These are phyloP conservation scores for Pleurotus tuoliensis DNA, from an alignment of 768 basidiomycete genomes.

Conservation along the genomic window DNA sequence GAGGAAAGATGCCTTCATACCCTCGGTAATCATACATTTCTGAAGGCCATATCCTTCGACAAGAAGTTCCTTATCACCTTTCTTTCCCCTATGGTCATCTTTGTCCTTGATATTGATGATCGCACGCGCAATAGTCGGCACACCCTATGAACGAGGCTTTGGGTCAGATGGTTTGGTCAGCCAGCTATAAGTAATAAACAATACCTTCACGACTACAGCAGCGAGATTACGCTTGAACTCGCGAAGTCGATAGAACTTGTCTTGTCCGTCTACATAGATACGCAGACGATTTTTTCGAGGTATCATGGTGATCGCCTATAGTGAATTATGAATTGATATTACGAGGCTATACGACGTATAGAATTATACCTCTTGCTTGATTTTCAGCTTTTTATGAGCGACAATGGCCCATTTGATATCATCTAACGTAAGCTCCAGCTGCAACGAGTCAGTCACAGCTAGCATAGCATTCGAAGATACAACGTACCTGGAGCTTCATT, in stretches of 20 bases:
- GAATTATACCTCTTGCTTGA: slow-evolving; percentile 71
- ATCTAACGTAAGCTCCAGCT: slow-evolving; percentile 92
- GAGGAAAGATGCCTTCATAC: slow-evolving; percentile 33
- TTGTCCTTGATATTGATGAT: slow-evolving; percentile 96
- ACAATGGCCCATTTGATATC: slow-evolving; percentile 93
- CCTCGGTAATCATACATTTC: slow-evolving; percentile 96
- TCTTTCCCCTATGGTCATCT: slow-evolving; percentile 71
- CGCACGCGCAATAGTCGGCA: slow-evolving; percentile 83
- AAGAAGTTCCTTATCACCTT: slow-evolving; percentile 86
- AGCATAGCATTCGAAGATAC: neutral
- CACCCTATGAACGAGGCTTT: slow-evolving; percentile 50
- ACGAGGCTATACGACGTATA: neutral
- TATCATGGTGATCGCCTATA: slow-evolving; percentile 67
- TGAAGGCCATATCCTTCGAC: slow-evolving; percentile 97
- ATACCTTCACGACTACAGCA: slow-evolving; percentile 87
- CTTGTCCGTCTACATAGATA: slow-evolving; percentile 73
- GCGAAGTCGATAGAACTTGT: slow-evolving; percentile 81
- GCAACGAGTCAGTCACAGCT: neutral
- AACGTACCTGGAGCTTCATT: slow-evolving; percentile 75
- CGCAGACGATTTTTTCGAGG: slow-evolving; percentile 71
- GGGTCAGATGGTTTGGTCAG: neutral
- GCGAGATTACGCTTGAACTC: slow-evolving; percentile 82
- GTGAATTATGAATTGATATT: neutral
- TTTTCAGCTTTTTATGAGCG: slow-evolving; percentile 82
- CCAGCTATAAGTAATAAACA: neutral